These are phyloP conservation scores for Kodamaea leandrae DNA, from an alignment of 805 yeast genomes.

Conservation along the genomic window DNA sequence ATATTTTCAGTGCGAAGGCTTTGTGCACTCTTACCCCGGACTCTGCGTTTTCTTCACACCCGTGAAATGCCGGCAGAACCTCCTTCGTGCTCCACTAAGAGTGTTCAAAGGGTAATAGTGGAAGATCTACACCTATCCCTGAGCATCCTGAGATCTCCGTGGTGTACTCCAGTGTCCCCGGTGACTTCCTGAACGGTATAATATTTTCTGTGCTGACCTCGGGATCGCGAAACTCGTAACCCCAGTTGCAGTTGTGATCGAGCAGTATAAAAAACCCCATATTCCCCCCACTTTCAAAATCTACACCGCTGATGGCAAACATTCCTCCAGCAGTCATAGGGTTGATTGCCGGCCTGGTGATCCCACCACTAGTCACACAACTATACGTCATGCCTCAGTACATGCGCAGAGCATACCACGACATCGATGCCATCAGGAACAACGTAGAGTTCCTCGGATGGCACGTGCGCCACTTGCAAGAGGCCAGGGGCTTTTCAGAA, in stretches of 20 bases:
- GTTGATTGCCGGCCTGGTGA: conserved; percentile 26
- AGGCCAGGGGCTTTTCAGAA: conserved; percentile 25
- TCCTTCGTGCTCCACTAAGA: no score
- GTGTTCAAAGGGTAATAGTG: no score
- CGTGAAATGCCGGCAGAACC: not conserved
- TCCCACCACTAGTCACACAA: conserved; percentile 32
- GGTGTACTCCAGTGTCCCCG: no score
- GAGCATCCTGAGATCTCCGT: no score
- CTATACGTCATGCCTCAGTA: conserved; percentile 25
- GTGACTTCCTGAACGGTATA: no score
- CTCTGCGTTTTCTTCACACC: no score
- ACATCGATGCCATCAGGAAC: conserved; percentile 29
- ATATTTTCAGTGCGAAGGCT: no score
- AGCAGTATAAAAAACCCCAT: not conserved
- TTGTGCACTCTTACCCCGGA: no score
- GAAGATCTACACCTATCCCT: no score
- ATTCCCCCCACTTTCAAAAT: not conserved
- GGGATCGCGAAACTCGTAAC: conserved; percentile 1
- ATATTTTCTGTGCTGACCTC: conserved; percentile 1
- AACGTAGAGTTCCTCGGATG: conserved; percentile 35
- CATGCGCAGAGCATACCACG: conserved; percentile 24
- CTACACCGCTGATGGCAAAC: not conserved
- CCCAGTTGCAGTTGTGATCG: not conserved
- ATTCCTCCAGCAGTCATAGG: conserved; percentile 18
- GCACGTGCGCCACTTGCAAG: conserved; percentile 33